Evolutionary conservation across 495 filamentous ascomycete species (phyloP), one percentile per base, ranked within the genome.

Genomic region (Xylaria palmicola): DNA sequence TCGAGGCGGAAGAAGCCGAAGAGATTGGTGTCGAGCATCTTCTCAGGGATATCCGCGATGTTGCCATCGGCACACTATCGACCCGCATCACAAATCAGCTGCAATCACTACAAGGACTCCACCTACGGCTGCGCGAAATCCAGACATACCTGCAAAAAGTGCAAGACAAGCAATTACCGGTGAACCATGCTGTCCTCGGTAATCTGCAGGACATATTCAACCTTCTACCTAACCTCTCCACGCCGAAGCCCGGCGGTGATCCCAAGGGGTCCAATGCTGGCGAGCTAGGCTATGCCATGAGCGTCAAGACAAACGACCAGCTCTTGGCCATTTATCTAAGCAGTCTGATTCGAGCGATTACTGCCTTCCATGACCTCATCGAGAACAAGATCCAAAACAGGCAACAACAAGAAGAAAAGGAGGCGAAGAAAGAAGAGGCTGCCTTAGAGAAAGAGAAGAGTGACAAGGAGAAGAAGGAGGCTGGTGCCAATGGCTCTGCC

Each of bases 311-410:
- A 60, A 98, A 98, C 69, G 94, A 98, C 74, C 94, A 98, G 79
- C 83, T 98, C 61, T 97, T 98, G 87, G 86, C 92, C 39, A 98
- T 98, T 71, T 98, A 98, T 74, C 81, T 98, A 59, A 93, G 90
- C 75, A 94, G 90, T 76, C 78, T 98, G 79, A 97, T 98, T 77
- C 86, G 94, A 40, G 95, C 95, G 30, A 98, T 98, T 68, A 98
- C 94, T 7, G 95, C 94, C 13, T 98, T 98, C 86, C 94, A 98
- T 74, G 94, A 98, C 75, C 79, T 98, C 63, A 98, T 98, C 68
- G 94, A 98, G 82, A 98, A 98, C 79, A 98, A 98, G 87, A 96
- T 98, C 62, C 94, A 98, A 80, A 98, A 98, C 78, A 80, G 93
- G 67, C 93, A 97, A 77, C 90, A 93, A 72, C 91, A 95, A 75